Evolutionary conservation across 108 stramenopile genomes (phyloP).

Genomic region (Cyclotella sp.): DNA sequence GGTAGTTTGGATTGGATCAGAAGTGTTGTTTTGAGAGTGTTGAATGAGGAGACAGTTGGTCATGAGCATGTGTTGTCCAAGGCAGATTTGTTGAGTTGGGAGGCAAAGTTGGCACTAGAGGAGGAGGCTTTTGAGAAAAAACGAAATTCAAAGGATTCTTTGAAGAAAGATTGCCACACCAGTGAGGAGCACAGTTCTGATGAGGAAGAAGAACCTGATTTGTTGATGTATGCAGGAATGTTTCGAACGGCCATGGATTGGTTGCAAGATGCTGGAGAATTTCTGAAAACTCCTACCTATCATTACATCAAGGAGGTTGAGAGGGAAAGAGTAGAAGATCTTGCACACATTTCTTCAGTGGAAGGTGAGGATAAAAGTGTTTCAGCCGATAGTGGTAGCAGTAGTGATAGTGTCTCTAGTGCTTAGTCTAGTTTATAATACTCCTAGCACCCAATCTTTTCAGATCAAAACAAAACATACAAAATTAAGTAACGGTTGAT

Average conservation of each 20-base stretch:
- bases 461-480: too few relatives aligned
- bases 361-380: not conserved
- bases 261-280: constrained; percentile 72
- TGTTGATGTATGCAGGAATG: constrained; percentile 90
- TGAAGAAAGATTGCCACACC: constrained; percentile 14
- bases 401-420: not conserved
- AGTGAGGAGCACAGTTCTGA: constrained; percentile 49
- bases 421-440: too few relatives aligned
- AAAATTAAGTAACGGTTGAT: too few relatives aligned
- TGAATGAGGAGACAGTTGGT: constrained; percentile 48
- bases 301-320: constrained; percentile 31
- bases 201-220: constrained; percentile 66
- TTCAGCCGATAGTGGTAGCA: not conserved
- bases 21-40: constrained; percentile 52
- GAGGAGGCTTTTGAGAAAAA: constrained; percentile 48
- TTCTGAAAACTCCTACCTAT: constrained; percentile 38
- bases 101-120: constrained; percentile 47
- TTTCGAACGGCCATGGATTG: constrained; percentile 92
- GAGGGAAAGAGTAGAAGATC: not conserved
- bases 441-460: too few relatives aligned
- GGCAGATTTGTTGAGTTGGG: constrained; percentile 68
- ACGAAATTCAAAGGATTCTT: constrained; percentile 23
- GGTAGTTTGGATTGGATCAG: constrained; percentile 78
- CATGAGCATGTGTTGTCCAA: constrained; percentile 31
- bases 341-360: not conserved